These are phyloP conservation scores for Beta vulgaris DNA, from an alignment of 148 eudicot genomes.

Conservation along the genomic window DNA sequence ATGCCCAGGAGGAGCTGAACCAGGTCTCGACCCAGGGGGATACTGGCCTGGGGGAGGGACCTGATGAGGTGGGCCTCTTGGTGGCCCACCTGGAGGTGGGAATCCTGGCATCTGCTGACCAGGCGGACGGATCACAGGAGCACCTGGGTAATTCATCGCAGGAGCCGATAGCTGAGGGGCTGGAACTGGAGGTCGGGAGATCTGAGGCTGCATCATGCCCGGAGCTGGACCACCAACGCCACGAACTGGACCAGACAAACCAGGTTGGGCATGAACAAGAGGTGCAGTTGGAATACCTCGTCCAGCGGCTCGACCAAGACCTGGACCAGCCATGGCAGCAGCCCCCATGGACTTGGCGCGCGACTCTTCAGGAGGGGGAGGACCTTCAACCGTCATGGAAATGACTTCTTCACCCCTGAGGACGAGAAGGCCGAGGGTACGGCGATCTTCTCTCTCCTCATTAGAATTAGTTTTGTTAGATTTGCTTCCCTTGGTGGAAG, in stretches of 20 bases:
- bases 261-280: conserved; percentile 69
- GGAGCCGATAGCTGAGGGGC: conserved; percentile 40
- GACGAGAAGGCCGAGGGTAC: conserved; percentile 86
- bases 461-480: conserved; percentile 29
- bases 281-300: conserved; percentile 68
- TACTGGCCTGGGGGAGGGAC: conserved; percentile 46
- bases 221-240: conserved; percentile 96
- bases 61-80: conserved; percentile 45
- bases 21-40: conserved; percentile 45
- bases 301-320: conserved; percentile 79
- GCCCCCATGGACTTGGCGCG: conserved; percentile 54
- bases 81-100: conserved; percentile 32
- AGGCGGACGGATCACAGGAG: conserved; percentile 60
- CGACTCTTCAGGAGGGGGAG: conserved; percentile 88
- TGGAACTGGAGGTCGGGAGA: conserved; percentile 62
- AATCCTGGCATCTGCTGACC: conserved; percentile 44
- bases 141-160: conserved; percentile 45
- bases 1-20: conserved; percentile 35
- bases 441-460: conserved; percentile 66
- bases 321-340: conserved; percentile 57
- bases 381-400: conserved; percentile 96
- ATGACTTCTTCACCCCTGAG: conserved; percentile 90
- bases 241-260: conserved; percentile 79
- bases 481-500: conserved; percentile 58
- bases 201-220: conserved; percentile 97